Base-by-base conservation (phyloP, 2,329 filamentous ascomycete genomes). In the Sporothrix pallida region DNA sequence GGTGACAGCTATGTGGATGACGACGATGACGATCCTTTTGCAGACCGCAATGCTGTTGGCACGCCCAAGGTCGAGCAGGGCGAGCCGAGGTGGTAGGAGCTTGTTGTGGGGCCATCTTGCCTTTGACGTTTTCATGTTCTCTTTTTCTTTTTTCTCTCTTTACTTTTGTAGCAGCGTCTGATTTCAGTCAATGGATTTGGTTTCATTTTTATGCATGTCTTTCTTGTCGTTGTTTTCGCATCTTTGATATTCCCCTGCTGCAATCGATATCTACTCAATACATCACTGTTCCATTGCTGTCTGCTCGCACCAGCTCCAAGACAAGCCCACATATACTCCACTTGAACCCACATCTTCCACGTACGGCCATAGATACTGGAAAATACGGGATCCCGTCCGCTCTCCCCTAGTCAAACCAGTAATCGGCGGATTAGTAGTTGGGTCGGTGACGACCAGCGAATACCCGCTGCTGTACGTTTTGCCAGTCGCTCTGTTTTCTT, bases 11-110 rank as follows among this genome's bases (percentile, higher is more conserved):
- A 86, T 8, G 88, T 88, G 8, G 88, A 88, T 2, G 90, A 92
- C 10, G 91, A 94, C 60, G 92, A 94, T n/a, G 88, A 96, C 76
- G 89, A 97, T 79, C 94, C 94, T 0, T 97, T 97, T 81, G 93
- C 92, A 3, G 94, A 97, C 80, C 88, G 88, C 58, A 95, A 97
- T 80, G 92, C 90, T 4, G 86, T 93, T 3, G 76, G 75, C 23
- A 83, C 81, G 26, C 80, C 80, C 6, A 80, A 77, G 77, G 78
- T 80, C 56, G 86, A 86, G 79, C 82, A 78, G 73, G 80, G 76
- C 8, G 81, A 82, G 73, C 80, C 79, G 31, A 78, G 76, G 74
- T 83, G 82, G 72, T 81, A 74, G 31, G 31, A 37, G 31, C 31
- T 37, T 68, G 17, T 20, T 3, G 67, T 17, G 9, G 48, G 17